Evolutionary conservation across 2,329 filamentous ascomycete species (phyloP).

Genomic region (Aspergillus ruber): DNA sequence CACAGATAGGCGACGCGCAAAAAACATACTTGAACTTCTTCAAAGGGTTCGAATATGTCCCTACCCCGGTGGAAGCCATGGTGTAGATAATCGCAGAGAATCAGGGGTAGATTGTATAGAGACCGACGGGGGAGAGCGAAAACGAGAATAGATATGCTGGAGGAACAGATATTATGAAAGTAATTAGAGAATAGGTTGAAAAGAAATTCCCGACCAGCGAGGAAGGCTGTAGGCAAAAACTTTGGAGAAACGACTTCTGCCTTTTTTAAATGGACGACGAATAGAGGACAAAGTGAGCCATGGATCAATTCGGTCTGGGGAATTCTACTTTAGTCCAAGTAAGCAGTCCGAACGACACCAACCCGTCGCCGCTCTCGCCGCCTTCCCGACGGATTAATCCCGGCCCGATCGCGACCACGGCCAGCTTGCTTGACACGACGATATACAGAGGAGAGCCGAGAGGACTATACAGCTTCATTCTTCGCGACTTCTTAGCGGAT

Average conservation of each 20-base stretch:
- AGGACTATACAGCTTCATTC: not conserved
- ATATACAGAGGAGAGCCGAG: not conserved
- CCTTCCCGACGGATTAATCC: conserved; percentile 22
- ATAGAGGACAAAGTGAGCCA: conserved; percentile 10
- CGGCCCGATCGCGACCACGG: conserved; percentile 15
- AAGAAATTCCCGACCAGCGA: not conserved
- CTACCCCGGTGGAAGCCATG: conserved; percentile 72
- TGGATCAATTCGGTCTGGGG: conserved; percentile 22
- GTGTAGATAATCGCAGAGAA: conserved; percentile 31
- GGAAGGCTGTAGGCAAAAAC: not conserved
- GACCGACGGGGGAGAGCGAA: conserved; percentile 5
- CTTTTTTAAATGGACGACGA: not conserved
- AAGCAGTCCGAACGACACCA: not conserved
- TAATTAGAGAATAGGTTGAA: not conserved
- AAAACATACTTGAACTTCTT: conserved; percentile 95
- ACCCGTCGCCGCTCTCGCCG: conserved; percentile 1
- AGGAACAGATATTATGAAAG: conserved; percentile 1
- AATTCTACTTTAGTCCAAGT: conserved; percentile 5
- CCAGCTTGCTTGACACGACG: not conserved
- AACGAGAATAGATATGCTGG: conserved; percentile 1
- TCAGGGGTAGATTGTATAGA: conserved; percentile 24
- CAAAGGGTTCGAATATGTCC: conserved; percentile 95
- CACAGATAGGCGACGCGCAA: not conserved
- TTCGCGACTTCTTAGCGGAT: not conserved
- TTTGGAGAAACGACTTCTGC: not conserved